Evolutionary conservation across 768 basidiomycete genomes (phyloP).

Genomic region (Pisolithus microcarpus): DNA sequence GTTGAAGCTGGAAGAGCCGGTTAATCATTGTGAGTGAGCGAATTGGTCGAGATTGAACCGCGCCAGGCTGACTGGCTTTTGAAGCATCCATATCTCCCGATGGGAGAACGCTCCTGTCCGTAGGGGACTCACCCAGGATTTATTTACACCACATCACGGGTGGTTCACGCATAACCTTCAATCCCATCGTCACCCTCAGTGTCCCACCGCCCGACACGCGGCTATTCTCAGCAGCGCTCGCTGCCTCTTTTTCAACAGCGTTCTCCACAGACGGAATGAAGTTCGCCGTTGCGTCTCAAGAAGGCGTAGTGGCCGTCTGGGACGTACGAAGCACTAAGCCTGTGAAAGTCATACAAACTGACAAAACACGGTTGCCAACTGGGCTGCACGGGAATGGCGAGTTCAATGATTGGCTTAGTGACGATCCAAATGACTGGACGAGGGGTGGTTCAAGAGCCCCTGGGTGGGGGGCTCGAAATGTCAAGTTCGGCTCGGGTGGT

Average conservation of each 20-base stretch:
- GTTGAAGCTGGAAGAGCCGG: conserved; percentile 56
- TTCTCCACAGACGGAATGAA: conserved; percentile 72
- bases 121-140: conserved; percentile 85
- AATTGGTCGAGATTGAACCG: not conserved
- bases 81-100: conserved; percentile 87
- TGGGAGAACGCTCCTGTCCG: conserved; percentile 77
- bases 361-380: conserved; percentile 27
- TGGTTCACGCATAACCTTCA: conserved; percentile 52
- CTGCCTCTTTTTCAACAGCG: conserved; percentile 74
- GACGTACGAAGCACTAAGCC: conserved; percentile 71
- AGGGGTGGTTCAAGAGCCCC: conserved; percentile 51
- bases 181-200: conserved; percentile 59
- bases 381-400: conserved; percentile 31
- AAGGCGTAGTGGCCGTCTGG: conserved; percentile 75
- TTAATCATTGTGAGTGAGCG: conserved; percentile 68
- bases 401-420: conserved; percentile 48
- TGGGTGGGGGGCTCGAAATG: conserved; percentile 77
- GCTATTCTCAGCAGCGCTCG: conserved; percentile 37
- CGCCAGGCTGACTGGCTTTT: conserved; percentile 6
- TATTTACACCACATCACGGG: conserved; percentile 74
- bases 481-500: conserved; percentile 75
- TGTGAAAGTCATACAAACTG: conserved; percentile 60
- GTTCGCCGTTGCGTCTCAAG: conserved; percentile 80
- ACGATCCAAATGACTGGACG: conserved; percentile 66
- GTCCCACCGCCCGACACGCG: conserved; percentile 51